Conservation (phyloP, 345 rosid species). For the Salix purpurea region DNA sequence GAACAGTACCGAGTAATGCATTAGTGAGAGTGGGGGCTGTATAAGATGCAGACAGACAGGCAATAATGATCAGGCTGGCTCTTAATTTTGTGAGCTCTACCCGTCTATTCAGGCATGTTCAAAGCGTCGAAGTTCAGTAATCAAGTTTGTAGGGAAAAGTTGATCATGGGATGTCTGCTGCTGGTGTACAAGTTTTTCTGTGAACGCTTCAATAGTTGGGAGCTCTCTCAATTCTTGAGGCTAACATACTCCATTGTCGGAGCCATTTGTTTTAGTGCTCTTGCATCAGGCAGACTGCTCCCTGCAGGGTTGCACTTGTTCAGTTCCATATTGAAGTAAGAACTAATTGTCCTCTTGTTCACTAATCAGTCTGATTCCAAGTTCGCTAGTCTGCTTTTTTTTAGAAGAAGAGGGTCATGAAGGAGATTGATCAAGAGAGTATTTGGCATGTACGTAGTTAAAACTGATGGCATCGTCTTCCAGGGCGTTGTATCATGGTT, state of each 20-base stretch:
- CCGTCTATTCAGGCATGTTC: not conserved
- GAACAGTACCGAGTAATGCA: slow-evolving; percentile 28
- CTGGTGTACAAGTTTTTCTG: not conserved
- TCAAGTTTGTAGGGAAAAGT: not conserved
- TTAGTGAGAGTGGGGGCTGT: not conserved
- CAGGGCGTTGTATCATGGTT: not conserved
- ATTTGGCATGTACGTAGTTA: not conserved
- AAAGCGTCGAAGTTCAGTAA: not conserved
- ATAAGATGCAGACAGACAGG: not conserved
- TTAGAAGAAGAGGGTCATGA: not conserved
- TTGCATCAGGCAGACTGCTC: not conserved
- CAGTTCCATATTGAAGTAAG: not conserved
- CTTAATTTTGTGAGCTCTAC: not conserved
- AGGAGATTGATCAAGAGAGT: not conserved
- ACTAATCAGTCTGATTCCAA: not conserved
- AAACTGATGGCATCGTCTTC: not conserved
- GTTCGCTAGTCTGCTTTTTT: no score
- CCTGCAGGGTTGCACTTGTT: not conserved
- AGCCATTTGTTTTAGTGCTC: not conserved
- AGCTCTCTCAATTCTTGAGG: not conserved
- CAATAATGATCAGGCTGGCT: not conserved
- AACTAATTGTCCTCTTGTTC: not conserved
- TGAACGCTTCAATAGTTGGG: not conserved
- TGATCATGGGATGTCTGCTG: not conserved
- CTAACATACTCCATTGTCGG: not conserved